Conservation (phyloP, 164 flowering plant species). For the Warburgia ugandensis region DNA sequence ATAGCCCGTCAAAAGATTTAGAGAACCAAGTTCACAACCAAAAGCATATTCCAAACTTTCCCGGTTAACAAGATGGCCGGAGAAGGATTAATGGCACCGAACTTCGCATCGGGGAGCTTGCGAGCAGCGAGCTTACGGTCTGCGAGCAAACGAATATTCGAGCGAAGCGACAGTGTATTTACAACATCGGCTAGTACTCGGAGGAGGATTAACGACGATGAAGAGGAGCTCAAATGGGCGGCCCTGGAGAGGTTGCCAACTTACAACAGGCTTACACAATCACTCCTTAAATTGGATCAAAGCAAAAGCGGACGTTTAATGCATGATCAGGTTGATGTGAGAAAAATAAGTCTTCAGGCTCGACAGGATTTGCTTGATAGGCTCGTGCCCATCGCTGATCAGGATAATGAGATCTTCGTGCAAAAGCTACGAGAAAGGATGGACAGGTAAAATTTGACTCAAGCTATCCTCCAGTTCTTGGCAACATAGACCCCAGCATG, state of each 20-base stretch:
- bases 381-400: slow-evolving; percentile 31
- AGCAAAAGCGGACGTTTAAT: slow-evolving; percentile 12
- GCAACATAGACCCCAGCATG: neutral
- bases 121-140: slow-evolving; percentile 14
- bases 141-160: slow-evolving; percentile 17
- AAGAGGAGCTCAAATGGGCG: slow-evolving; percentile 63
- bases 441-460: slow-evolving; percentile 13
- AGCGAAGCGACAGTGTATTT: slow-evolving; percentile 18
- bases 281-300: slow-evolving; percentile 20
- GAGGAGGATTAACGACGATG: slow-evolving; percentile 34
- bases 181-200: slow-evolving; percentile 6
- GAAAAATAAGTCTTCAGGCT: slow-evolving; percentile 23
- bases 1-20: too few relatives aligned
- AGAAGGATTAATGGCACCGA: too few relatives aligned
- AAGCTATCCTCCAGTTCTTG: neutral
- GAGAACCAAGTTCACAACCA: too few relatives aligned
- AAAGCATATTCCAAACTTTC: too few relatives aligned
- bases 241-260: slow-evolving; percentile 63
- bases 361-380: slow-evolving; percentile 33
- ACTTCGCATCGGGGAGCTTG: slow-evolving; percentile 4
- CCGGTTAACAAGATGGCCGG: too few relatives aligned
- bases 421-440: slow-evolving; percentile 38
- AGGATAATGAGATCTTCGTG: slow-evolving; percentile 50
- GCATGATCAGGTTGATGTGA: slow-evolving; percentile 29
- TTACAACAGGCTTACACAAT: slow-evolving; percentile 32